These are phyloP conservation scores for Lupinus albus DNA, from an alignment of 306 rosid genomes.

Conservation along the genomic window DNA sequence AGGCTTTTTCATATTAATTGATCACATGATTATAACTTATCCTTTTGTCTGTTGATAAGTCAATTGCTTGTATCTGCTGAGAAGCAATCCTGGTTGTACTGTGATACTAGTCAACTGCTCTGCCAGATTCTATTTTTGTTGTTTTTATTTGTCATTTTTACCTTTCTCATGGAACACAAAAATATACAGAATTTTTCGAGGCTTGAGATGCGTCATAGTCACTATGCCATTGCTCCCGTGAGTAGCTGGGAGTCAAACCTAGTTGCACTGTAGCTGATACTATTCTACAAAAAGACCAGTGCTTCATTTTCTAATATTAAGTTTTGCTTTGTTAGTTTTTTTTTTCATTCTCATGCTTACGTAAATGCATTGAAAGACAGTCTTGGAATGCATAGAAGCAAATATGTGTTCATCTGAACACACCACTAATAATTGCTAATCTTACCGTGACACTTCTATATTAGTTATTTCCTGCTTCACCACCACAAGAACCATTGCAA, in stretches of 20 bases:
- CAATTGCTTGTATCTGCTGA: slow-evolving; percentile 10
- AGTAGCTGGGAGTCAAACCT: neutral
- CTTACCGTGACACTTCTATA: slow-evolving; percentile 10
- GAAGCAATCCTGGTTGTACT: slow-evolving; percentile 6
- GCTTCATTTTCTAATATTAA: slow-evolving; percentile 8
- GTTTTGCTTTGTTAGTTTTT: neutral
- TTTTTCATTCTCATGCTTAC: slow-evolving; percentile 4
- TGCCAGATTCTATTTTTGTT: slow-evolving; percentile 1
- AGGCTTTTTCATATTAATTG: slow-evolving; percentile 5
- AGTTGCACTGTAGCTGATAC: slow-evolving; percentile 25
- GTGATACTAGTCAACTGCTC: neutral
- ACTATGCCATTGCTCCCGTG: slow-evolving; percentile 2
- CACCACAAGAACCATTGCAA: slow-evolving; percentile 6
- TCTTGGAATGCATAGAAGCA: slow-evolving; percentile 14
- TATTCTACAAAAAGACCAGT: slow-evolving; percentile 21
- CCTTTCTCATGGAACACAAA: neutral
- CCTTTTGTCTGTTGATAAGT: slow-evolving; percentile 1
- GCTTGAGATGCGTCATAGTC: neutral
- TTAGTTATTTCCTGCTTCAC: slow-evolving; percentile 20
- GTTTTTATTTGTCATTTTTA: neutral
- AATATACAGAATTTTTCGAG: neutral
- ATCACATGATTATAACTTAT: slow-evolving; percentile 10
- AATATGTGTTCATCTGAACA: slow-evolving; percentile 17
- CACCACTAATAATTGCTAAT: slow-evolving; percentile 3
- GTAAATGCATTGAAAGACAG: slow-evolving; percentile 6